Percentiles rank a stretch among this genome's conserved stretches.
Evolutionary conservation across 768 basidiomycete species (phyloP).

Genomic region (Crepidotus variabilis): DNA sequence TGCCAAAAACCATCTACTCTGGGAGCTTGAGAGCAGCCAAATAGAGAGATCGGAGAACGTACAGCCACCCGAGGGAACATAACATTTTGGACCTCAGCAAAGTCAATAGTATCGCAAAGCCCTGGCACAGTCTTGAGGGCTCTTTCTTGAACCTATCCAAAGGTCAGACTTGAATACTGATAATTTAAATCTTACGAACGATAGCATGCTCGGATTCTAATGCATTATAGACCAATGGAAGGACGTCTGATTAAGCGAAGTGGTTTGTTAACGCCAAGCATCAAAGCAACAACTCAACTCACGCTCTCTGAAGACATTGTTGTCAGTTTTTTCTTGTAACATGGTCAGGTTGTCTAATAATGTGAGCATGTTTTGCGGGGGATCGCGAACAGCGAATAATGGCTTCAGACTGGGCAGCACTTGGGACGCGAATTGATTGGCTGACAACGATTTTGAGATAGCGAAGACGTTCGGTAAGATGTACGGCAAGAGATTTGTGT

Average conservation of each 20-base stretch:
- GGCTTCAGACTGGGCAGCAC: conserved; percentile 90
- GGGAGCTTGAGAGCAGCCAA: neutral
- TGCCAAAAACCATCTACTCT: conserved; percentile 82
- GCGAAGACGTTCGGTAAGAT: conserved; percentile 94
- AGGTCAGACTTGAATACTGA: neutral
- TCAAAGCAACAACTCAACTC: conserved; percentile 24
- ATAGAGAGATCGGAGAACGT: conserved; percentile 22
- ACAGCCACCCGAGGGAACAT: conserved; percentile 93
- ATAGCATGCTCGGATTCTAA: conserved; percentile 92
- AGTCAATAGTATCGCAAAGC: conserved; percentile 91
- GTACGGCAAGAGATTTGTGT: conserved; percentile 87
- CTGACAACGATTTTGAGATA: conserved; percentile 75
- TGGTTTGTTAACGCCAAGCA: neutral
- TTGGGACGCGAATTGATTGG: conserved; percentile 72
- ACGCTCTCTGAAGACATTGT: conserved; percentile 86
- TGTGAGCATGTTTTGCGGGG: conserved; percentile 96
- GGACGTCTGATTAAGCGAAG: conserved; percentile 60
- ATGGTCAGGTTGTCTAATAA: conserved; percentile 85
- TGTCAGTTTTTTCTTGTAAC: conserved; percentile 87
- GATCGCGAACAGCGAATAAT: conserved; percentile 86
- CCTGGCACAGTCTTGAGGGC: conserved; percentile 81
- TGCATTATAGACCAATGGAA: conserved; percentile 93
- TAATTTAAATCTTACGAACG: conserved; percentile 27
- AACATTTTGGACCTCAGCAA: conserved; percentile 88
- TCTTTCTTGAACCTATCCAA: conserved; percentile 77